A percentile compares a stretch with the other conserved stretches of the same genome.
phyloP scores from a whole-genome alignment of 345 rosid genomes.

The Arabidopsis arenosa region DNA sequence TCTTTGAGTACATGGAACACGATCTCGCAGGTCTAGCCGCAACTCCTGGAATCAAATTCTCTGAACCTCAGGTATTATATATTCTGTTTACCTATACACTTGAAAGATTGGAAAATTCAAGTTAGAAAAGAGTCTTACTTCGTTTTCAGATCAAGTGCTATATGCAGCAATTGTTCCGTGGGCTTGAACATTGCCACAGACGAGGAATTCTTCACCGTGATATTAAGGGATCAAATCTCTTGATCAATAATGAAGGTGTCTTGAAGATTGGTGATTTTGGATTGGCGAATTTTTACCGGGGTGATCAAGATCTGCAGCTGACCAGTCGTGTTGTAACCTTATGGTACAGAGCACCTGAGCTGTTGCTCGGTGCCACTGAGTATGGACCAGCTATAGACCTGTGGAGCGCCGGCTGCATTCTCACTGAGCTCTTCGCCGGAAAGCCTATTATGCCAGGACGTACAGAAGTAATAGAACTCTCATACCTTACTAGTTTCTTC shows the following conservation, averaged over 20 bases:
- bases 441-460: conserved; percentile 91
- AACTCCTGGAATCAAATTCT: conserved; percentile 67
- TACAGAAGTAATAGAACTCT: conserved; percentile 61
- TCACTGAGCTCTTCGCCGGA: conserved; percentile 79
- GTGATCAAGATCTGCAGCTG: conserved; percentile 60
- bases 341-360: conserved; percentile 95
- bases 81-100: not conserved
- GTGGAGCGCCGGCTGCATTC: conserved; percentile 89
- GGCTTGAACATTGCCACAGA: conserved; percentile 86
- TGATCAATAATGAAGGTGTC: conserved; percentile 70
- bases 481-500: not conserved
- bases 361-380: conserved; percentile 73
- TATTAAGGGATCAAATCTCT: conserved; percentile 76
- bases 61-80: conserved; percentile 68
- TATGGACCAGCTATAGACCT: conserved; percentile 88
- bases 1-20: conserved; percentile 72
- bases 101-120: not conserved
- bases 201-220: conserved; percentile 83
- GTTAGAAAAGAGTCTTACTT: not conserved
- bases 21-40: conserved; percentile 72
- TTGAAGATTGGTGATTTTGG: conserved; percentile 91
- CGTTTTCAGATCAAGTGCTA: conserved; percentile 70
- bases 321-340: conserved; percentile 89
- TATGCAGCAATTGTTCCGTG: conserved; percentile 81
- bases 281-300: conserved; percentile 63